A percentile compares a stretch with the other conserved stretches of the same genome.
These are phyloP conservation scores for Avena atlantica DNA, from an alignment of 176 grass and related monocot genomes.

Conservation along the genomic window DNA sequence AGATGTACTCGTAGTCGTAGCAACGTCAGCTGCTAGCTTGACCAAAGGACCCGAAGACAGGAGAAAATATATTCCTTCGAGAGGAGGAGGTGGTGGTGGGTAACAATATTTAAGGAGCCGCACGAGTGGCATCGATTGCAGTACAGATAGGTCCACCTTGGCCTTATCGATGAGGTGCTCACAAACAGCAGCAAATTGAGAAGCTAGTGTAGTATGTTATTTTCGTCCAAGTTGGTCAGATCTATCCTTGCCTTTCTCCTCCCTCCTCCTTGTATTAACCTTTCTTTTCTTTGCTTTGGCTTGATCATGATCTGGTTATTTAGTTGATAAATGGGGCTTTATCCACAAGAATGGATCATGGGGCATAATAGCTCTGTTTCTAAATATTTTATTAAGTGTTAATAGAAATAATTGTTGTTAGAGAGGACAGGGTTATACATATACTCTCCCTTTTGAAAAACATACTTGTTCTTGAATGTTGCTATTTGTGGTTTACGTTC, in stretches of 20 bases:
- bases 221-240: constrained; percentile 2
- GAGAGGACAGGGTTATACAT: too few relatives aligned
- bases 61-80: constrained; percentile 38
- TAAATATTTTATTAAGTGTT: not conserved
- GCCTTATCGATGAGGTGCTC: constrained; percentile 31
- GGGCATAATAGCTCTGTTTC: not conserved
- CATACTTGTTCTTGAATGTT: too few relatives aligned
- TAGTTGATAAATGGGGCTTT: not conserved
- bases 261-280: not conserved
- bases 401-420: too few relatives aligned
- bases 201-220: not conserved
- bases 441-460: too few relatives aligned
- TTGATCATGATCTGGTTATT: not conserved
- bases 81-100: not conserved
- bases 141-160: constrained; percentile 50
- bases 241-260: constrained; percentile 11
- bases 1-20: constrained; percentile 33
- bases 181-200: constrained; percentile 18
- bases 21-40: not conserved
- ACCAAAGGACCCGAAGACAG: constrained; percentile 25
- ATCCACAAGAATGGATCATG: constrained; percentile 7
- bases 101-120: constrained; percentile 62
- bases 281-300: not conserved
- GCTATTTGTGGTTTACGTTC: too few relatives aligned
- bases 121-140: constrained; percentile 66